Evolutionary conservation across 108 stramenopile species (phyloP), one percentile per base, ranked within the genome.

Genomic region (Nannochloropsis oceanica): DNA sequence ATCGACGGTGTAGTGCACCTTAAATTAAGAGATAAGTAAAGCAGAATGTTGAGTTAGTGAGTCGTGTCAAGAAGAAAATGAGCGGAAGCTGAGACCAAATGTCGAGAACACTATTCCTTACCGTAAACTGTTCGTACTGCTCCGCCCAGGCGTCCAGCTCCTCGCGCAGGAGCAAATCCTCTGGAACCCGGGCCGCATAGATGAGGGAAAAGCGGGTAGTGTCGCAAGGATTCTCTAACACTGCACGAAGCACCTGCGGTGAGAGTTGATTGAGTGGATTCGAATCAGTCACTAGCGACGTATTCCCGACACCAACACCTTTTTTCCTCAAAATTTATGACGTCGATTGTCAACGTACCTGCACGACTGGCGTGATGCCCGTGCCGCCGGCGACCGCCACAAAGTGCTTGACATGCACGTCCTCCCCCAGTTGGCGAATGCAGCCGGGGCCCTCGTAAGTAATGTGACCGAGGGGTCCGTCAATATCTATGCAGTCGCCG

Each of bases 341-440:
- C 34, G 34, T 34, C 34, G 34, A 34, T 34, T 5, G 34, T 20
- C 8, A 14, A 80, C 96, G 91, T 7, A 98, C 89, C 86, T 98
- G 98, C 43, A 97, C 91, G 95, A 96, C 96, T 42, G 98, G 98
- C 13, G 98, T 99, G 88, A 99, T 96, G 18, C 98, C 98, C 12
- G 98, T 98, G n/a, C 98, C 98, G 12, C 98, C 98, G 25, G 97
- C 97, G 86, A 99, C 94, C 96, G 98, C 95, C 44, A 94, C 94
- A 85, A 99, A 90, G 83, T 94, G 90, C 10, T 89, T 91, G 44
- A 90, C 91, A 14, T 26, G 44, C 18, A 84, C 44, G n/a, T 80
- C 90, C 86, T 94, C 90, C 44, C 92, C 92, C 79, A 95, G 92
- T 84, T 94, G 87, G 13, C 81, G 86, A 91, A 98, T 96, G 34